These are phyloP conservation scores for Salvia splendens DNA, from an alignment of 257 asterid species.

Conservation along the genomic window DNA sequence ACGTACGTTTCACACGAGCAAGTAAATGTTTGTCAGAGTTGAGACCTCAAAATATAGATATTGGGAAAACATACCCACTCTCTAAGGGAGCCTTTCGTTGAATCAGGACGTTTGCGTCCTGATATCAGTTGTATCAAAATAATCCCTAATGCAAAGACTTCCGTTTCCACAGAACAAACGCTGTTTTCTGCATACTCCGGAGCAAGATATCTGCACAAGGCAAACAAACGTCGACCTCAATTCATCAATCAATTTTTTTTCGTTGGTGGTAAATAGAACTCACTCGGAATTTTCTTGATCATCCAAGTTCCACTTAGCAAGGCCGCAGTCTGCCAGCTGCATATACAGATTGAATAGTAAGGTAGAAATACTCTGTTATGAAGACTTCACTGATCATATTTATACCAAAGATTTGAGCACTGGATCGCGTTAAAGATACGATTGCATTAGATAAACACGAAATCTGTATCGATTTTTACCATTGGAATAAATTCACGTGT, in stretches of 20 bases:
- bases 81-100: constrained; percentile 49
- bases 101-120: constrained; percentile 51
- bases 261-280: constrained; percentile 21
- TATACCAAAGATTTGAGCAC: not conserved
- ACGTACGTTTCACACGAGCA: not conserved
- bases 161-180: constrained; percentile 52
- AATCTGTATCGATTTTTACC: constrained; percentile 40
- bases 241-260: not conserved
- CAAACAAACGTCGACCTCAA: constrained; percentile 15
- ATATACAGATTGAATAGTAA: constrained; percentile 15
- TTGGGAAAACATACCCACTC: constrained; percentile 57
- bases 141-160: constrained; percentile 64
- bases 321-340: constrained; percentile 69
- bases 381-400: no score
- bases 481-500: constrained; percentile 62
- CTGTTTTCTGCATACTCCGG: constrained; percentile 71
- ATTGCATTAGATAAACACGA: not conserved
- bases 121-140: constrained; percentile 67
- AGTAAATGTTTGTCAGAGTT: not conserved
- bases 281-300: constrained; percentile 53
- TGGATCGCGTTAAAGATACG: not conserved
- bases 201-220: constrained; percentile 61
- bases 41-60: not conserved
- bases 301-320: constrained; percentile 56
- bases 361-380: no score